These are phyloP conservation scores for Exophiala xenobiotica DNA, from an alignment of 2,329 filamentous ascomycete species.

Conservation along the genomic window DNA sequence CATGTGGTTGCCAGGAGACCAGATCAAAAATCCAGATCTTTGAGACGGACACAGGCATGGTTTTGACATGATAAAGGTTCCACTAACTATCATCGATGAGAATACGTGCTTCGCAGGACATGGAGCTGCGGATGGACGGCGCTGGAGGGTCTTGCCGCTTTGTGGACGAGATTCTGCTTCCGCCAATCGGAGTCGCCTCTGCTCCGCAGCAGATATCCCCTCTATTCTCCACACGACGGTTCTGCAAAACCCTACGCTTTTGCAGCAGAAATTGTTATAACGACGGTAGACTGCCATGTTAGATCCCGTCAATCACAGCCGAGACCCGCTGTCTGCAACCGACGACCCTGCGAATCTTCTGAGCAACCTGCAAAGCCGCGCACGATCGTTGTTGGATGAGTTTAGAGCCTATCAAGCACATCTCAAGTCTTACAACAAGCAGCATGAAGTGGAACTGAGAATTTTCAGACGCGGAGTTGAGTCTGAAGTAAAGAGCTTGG, in stretches of 20 bases:
- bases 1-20: slow-evolving; percentile 65
- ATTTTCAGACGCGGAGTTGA: slow-evolving; percentile 49
- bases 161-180: not conserved
- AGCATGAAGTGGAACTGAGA: slow-evolving; percentile 51
- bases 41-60: too few relatives aligned
- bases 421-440: slow-evolving; percentile 44
- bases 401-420: slow-evolving; percentile 46
- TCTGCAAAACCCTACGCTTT: too few relatives aligned
- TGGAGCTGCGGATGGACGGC: too few relatives aligned
- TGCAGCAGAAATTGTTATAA: not conserved
- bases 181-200: slow-evolving; percentile 19
- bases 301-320: not conserved
- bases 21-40: slow-evolving; percentile 28
- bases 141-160: slow-evolving; percentile 1
- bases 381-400: slow-evolving; percentile 42
- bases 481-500: slow-evolving; percentile 49
- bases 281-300: not conserved
- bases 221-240: too few relatives aligned
- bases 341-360: not conserved
- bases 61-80: too few relatives aligned
- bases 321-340: not conserved
- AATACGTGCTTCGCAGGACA: too few relatives aligned
- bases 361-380: slow-evolving; percentile 14
- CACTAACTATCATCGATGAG: too few relatives aligned
- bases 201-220: too few relatives aligned